These are phyloP conservation scores for Dictyostelium firmibasis DNA, from an alignment of 78 protist genomes.

Conservation along the genomic window DNA sequence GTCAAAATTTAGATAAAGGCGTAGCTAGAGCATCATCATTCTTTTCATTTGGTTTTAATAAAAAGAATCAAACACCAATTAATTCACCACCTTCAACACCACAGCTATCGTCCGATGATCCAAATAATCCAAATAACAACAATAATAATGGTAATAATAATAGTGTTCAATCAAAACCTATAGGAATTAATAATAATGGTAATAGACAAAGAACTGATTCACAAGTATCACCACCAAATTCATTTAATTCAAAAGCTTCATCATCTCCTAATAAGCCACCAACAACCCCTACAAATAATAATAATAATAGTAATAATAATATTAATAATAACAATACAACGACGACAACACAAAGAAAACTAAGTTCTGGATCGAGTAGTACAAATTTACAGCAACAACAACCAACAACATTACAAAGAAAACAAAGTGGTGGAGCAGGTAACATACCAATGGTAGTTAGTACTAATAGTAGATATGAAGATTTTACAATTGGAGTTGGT, in stretches of 20 bases:
- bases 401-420: not conserved
- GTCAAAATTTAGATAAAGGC: constrained; percentile 47
- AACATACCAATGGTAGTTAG: not conserved
- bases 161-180: not conserved
- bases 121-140: not conserved
- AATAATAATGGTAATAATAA: not conserved
- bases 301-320: not conserved
- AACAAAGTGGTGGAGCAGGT: not conserved
- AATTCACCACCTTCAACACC: constrained; percentile 2
- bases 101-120: not conserved
- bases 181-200: not conserved
- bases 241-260: not conserved
- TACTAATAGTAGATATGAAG: not conserved
- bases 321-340: not conserved
- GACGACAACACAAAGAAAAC: not conserved
- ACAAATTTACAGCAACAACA: not conserved
- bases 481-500: constrained; percentile 36
- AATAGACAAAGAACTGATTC: not conserved
- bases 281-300: not conserved
- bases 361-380: not conserved
- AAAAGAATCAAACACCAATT: constrained; percentile 8
- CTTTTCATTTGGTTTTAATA: constrained; percentile 32
- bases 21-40: constrained; percentile 66
- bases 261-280: not conserved
- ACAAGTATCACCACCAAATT: not conserved